Evolutionary conservation across 768 basidiomycete species (phyloP), one percentile per base, ranked within the genome.

Genomic region (Kwoniella botswanensis): DNA sequence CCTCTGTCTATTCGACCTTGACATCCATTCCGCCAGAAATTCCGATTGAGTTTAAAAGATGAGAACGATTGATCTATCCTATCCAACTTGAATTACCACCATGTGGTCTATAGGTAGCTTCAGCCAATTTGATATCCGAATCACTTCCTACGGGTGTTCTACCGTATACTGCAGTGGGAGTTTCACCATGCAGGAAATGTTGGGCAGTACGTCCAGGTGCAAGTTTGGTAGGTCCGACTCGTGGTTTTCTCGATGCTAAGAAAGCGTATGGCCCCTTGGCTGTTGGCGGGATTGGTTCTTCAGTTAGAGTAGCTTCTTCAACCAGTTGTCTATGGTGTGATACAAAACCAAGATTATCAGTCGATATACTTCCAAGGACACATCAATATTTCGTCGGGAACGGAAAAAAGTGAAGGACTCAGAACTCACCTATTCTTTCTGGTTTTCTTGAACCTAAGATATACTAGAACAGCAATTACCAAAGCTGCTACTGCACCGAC

Each of bases 141-240:
- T 24, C 42, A 46, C 22, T 26, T 15, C 65, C 65, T 5, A 15
- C 29, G 2, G 65, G 65, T 60, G 65, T 67, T 17, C 26, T 54
- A 26, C 65, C 65, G 22, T 59, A 67, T 1, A 26, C 22, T 10
- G 42, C 43, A 10, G 72, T 65, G 9, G 72, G 73, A 5, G 78
- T 79, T 44, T 79, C 78, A 24, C 78, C 78, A 0, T 66, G 72
- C 13, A 79, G 54, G 52, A 70, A 71, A 62, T 76, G 72, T 21
- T 60, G 52, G 12, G 74, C 72, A 11, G 77, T 76, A 43, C 69
- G 60, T 17, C 77, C 77, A 2, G 77, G 77, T 11, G 62, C 69
- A n/a, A 78, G 67, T 2, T 35, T 72, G 0, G 77, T 78, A 9
- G 64, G 73, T 18, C 77, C 77, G 26, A 69, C 50, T 44, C 74